Evolutionary conservation across 2,329 filamentous ascomycete species (phyloP).

Genomic region (Drechslera avenae): DNA sequence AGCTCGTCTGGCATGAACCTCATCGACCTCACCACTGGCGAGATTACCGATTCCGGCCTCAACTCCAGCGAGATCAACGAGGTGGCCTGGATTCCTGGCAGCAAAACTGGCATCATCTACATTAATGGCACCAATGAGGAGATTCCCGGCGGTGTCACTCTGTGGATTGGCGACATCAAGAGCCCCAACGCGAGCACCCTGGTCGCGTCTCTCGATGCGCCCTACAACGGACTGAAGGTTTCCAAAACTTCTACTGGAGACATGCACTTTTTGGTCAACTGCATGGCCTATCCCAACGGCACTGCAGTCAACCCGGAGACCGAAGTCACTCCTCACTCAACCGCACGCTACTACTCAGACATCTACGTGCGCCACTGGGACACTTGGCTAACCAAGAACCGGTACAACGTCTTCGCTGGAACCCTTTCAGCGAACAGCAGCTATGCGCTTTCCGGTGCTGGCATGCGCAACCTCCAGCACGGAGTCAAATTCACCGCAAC

Average conservation of each 20-base stretch:
- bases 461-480: conserved; percentile 62
- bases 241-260: conserved; percentile 47
- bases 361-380: conserved; percentile 86
- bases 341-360: conserved; percentile 72
- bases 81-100: conserved; percentile 42
- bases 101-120: conserved; percentile 62
- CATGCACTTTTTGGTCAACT: conserved; percentile 58
- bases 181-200: conserved; percentile 37
- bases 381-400: conserved; percentile 69
- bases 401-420: conserved; percentile 75
- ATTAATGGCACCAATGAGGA: conserved; percentile 68
- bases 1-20: conserved; percentile 56
- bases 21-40: conserved; percentile 41
- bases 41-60: conserved; percentile 40
- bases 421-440: conserved; percentile 53
- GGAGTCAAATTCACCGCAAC: conserved; percentile 61
- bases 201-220: conserved; percentile 52
- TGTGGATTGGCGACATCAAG: conserved; percentile 44
- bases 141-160: conserved; percentile 41
- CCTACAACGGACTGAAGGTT: conserved; percentile 58
- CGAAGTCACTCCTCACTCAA: conserved; percentile 63
- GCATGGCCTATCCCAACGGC: conserved; percentile 70
- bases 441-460: conserved; percentile 36
- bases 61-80: conserved; percentile 43
- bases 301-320: conserved; percentile 69